phyloP scores from a whole-genome alignment of 2,329 filamentous ascomycete species.

The Colletotrichum tabaci region DNA sequence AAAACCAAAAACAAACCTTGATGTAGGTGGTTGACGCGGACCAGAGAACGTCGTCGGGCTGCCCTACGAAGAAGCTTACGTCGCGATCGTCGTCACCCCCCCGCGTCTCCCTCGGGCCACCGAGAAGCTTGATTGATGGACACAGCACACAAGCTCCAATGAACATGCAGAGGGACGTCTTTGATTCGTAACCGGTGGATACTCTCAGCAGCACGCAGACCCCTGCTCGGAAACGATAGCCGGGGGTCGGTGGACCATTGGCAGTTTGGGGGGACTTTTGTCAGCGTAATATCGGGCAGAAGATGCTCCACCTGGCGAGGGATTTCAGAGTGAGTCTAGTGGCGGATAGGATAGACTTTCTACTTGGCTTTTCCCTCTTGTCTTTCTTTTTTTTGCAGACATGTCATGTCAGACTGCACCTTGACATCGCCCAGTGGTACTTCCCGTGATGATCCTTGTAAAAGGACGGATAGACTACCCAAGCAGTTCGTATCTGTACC shows the following conservation, averaged over 20 bases:
- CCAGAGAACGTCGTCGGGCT: not conserved
- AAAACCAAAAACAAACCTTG: not conserved
- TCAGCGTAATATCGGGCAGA: slow-evolving; percentile 36
- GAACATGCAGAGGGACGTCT: slow-evolving; percentile 15
- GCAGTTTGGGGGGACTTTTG: slow-evolving; percentile 28
- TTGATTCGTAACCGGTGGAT: slow-evolving; percentile 31
- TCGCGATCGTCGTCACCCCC: slow-evolving; percentile 39
- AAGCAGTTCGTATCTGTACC: too few relatives aligned
- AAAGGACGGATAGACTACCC: too few relatives aligned
- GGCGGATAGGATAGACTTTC: not conserved
- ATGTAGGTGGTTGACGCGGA: slow-evolving; percentile 18
- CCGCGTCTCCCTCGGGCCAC: slow-evolving; percentile 1
- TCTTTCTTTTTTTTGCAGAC: not conserved
- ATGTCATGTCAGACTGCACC: not conserved
- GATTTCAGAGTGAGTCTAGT: not conserved
- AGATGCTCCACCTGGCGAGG: slow-evolving; percentile 21
- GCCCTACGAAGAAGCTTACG: slow-evolving; percentile 32
- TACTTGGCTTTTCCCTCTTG: not conserved
- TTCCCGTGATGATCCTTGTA: not conserved
- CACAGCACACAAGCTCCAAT: not conserved
- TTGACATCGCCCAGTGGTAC: not conserved
- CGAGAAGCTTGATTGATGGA: slow-evolving; percentile 33
- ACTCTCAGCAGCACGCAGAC: not conserved
- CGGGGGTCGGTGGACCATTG: slow-evolving; percentile 6
- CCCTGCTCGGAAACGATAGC: slow-evolving; percentile 22